These are phyloP conservation scores for Roridomyces roridus DNA, from an alignment of 768 basidiomycete species.

Conservation along the genomic window DNA sequence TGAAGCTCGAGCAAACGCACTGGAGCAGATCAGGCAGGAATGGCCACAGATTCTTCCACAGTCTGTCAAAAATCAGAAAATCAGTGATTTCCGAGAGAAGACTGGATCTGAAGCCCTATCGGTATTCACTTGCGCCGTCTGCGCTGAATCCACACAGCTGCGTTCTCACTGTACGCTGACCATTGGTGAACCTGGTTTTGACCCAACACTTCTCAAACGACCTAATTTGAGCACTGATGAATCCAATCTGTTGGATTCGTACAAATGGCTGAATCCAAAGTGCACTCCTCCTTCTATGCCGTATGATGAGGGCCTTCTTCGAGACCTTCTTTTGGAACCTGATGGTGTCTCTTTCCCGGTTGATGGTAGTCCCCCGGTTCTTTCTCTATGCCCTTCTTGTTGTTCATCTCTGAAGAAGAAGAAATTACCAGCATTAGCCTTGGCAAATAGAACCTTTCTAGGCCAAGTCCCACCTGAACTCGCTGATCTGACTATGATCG, in stretches of 20 bases:
- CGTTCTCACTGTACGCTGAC: background rate
- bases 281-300: background rate
- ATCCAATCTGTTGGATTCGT: background rate
- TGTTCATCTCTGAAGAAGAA: background rate
- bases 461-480: slow-evolving; percentile 9
- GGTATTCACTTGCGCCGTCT: background rate
- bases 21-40: background rate
- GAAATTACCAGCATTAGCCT: background rate
- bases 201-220: background rate
- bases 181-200: background rate
- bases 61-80: background rate
- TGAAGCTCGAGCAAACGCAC: background rate
- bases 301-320: background rate
- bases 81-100: background rate
- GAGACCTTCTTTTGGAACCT: background rate
- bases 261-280: background rate
- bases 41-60: background rate
- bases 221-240: background rate
- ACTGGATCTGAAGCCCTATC: background rate
- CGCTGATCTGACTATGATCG: slow-evolving; percentile 5
- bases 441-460: slow-evolving; percentile 8
- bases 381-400: background rate
- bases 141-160: background rate
- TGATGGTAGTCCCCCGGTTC: background rate
- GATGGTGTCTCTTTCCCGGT: background rate